Evolutionary conservation across 2,329 filamentous ascomycete species (phyloP).

Genomic region (Dendrostoma leiphaemia): DNA sequence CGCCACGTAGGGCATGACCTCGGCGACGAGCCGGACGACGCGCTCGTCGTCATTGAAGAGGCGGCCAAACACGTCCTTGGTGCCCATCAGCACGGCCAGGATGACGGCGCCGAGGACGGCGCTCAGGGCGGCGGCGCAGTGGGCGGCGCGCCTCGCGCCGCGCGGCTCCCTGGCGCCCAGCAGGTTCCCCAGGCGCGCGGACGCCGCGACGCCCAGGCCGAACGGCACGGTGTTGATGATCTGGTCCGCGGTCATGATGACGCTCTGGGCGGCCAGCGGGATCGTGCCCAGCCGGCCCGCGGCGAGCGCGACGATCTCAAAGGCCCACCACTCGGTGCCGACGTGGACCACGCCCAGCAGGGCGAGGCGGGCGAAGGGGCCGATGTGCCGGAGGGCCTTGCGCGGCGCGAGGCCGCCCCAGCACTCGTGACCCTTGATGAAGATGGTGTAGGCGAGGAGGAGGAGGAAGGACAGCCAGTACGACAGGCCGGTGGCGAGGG

Average conservation of each 20-base stretch:
- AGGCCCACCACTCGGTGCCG: conserved; percentile 93
- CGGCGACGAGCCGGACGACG: conserved; percentile 70
- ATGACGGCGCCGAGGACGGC: conserved; percentile 67
- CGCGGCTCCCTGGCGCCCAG: conserved; percentile 65
- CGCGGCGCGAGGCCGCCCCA: conserved; percentile 72
- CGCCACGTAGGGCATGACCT: conserved; percentile 82
- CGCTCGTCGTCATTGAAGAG: conserved; percentile 77
- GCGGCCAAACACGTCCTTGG: conserved; percentile 69
- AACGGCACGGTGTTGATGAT: conserved; percentile 85
- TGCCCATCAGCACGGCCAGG: conserved; percentile 65
- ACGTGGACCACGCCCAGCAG: conserved; percentile 77
- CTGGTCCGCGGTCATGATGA: conserved; percentile 88
- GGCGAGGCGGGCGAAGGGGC: conserved; percentile 72
- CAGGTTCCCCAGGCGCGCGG: conserved; percentile 74
- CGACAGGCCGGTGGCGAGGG: conserved; percentile 76
- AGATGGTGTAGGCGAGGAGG: conserved; percentile 69
- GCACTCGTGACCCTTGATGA: conserved; percentile 69
- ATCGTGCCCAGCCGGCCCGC: conserved; percentile 79
- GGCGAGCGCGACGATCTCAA: conserved; percentile 83
- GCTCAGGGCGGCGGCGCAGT: conserved; percentile 71
- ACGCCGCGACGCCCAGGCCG: conserved; percentile 79
- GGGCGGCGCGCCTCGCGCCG: conserved; percentile 70
- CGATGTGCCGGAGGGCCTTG: conserved; percentile 63
- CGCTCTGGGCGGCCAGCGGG: conserved; percentile 76
- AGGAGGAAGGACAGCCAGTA: conserved; percentile 84